Percentiles rank a stretch among this genome's conserved stretches.
These are phyloP conservation scores for Scheffersomyces illinoinensis DNA, from an alignment of 1,139 yeast species.

Conservation along the genomic window DNA sequence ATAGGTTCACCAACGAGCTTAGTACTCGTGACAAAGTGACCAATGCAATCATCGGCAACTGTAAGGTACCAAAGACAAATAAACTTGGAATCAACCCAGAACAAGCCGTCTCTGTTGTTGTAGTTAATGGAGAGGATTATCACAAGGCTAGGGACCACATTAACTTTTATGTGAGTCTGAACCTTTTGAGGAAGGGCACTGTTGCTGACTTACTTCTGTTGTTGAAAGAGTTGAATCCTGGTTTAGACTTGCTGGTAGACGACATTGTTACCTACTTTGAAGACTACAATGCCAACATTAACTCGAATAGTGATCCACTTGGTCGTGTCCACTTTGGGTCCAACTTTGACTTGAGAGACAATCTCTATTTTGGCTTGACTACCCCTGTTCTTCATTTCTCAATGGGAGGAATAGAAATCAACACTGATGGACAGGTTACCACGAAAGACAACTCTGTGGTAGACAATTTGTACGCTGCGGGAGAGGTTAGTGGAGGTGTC, in stretches of 20 bases:
- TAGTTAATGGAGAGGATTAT: constrained; percentile 27
- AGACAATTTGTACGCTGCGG: constrained; percentile 33
- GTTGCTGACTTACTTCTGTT: constrained; percentile 17
- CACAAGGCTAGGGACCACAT: constrained; percentile 28
- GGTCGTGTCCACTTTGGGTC: constrained; percentile 24
- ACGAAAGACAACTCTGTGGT: constrained; percentile 16
- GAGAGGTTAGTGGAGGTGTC: constrained; percentile 42
- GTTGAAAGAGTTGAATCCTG: constrained; percentile 12
- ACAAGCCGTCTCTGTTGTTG: constrained; percentile 24
- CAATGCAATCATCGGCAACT: constrained; percentile 22
- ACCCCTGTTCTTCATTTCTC: constrained; percentile 43
- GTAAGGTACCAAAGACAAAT: constrained; percentile 16
- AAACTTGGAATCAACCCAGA: constrained; percentile 11
- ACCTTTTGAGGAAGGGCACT: constrained; percentile 27
- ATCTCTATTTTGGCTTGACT: constrained; percentile 31
- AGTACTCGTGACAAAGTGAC: constrained; percentile 35
- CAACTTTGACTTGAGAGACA: constrained; percentile 4
- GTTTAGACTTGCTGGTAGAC: constrained; percentile 12
- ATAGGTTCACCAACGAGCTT: constrained; percentile 36
- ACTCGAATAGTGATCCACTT: constrained; percentile 14
- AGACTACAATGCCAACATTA: constrained; percentile 12
- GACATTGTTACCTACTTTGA: constrained; percentile 13
- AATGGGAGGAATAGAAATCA: constrained; percentile 42
- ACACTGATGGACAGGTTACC: constrained; percentile 26
- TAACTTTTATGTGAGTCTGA: constrained; percentile 29